Conservation (phyloP, 2,329 filamentous ascomycete species). For the Diaporthe sp. region DNA sequence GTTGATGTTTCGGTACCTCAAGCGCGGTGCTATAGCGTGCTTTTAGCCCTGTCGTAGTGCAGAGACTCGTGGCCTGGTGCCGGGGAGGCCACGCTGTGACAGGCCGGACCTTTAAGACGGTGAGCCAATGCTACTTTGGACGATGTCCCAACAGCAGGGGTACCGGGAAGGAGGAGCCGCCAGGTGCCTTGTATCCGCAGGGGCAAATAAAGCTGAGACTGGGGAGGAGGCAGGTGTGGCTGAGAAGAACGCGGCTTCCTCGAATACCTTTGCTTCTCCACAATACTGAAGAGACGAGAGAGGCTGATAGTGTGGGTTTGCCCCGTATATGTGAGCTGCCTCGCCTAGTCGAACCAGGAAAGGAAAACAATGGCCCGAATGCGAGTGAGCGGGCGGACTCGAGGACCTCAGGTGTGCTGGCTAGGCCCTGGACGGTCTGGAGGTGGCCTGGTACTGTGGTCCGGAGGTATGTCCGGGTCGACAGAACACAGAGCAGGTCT, state of each 20-base stretch:
- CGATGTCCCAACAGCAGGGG: slow-evolving; percentile 32
- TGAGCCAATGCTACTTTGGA: slow-evolving; percentile 27
- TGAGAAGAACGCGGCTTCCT: slow-evolving; percentile 22
- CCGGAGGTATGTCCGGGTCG: neutral
- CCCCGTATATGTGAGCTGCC: slow-evolving; percentile 6
- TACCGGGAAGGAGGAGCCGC: slow-evolving; percentile 34
- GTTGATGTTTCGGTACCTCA: slow-evolving; percentile 35
- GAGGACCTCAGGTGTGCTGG: neutral
- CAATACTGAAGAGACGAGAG: neutral
- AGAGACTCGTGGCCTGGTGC: slow-evolving; percentile 32
- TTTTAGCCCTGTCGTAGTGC: slow-evolving; percentile 38
- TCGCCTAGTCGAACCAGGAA: neutral
- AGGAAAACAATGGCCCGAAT: neutral
- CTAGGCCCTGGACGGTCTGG: slow-evolving; percentile 13
- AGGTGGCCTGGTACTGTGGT: neutral
- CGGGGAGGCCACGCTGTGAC: slow-evolving; percentile 27
- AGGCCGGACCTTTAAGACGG: slow-evolving; percentile 20
- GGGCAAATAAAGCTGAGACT: slow-evolving; percentile 34
- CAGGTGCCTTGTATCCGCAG: slow-evolving; percentile 30
- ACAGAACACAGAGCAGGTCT: slow-evolving; percentile 24
- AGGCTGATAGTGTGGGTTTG: neutral
- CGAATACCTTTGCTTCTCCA: slow-evolving; percentile 19
- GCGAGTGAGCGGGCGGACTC: slow-evolving; percentile 9
- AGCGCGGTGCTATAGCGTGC: slow-evolving; percentile 28
- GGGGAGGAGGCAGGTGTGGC: slow-evolving; percentile 30